Evolutionary conservation across 148 eudicot species (phyloP).

Genomic region (Talinum fruticosum): DNA sequence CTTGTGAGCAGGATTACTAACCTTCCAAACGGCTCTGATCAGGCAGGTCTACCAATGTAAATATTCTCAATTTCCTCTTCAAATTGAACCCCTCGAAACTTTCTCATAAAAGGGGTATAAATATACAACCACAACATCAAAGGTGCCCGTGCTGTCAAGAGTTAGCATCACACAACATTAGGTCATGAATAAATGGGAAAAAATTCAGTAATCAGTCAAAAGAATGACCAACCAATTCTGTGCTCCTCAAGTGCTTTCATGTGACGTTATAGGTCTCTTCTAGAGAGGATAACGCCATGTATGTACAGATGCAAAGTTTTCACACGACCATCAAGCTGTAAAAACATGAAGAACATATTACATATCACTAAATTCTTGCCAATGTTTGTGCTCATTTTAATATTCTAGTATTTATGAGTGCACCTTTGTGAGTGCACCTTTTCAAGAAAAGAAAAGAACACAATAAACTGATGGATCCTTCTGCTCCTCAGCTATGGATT

Average conservation of each 20-base stretch:
- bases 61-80: slow-evolving; percentile 96
- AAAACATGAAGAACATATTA: not conserved
- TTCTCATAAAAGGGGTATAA: slow-evolving; percentile 93
- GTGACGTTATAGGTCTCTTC: slow-evolving; percentile 83
- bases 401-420: not conserved
- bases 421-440: too few relatives aligned
- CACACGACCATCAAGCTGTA: slow-evolving; percentile 99
- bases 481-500: too few relatives aligned
- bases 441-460: too few relatives aligned
- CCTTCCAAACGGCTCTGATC: slow-evolving; percentile 99
- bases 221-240: slow-evolving; percentile 59
- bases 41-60: slow-evolving; percentile 98
- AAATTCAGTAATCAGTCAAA: not conserved
- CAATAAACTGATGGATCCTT: too few relatives aligned
- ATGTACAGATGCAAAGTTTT: slow-evolving; percentile 88
- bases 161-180: slow-evolving; percentile 7
- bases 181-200: not conserved
- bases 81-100: slow-evolving; percentile 71
- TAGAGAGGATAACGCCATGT: slow-evolving; percentile 97
- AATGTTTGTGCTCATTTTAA: not conserved
- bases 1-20: too few relatives aligned
- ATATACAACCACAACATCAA: slow-evolving; percentile 91
- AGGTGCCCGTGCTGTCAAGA: slow-evolving; percentile 70
- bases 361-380: not conserved
- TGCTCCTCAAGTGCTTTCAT: slow-evolving; percentile 85